Evolutionary conservation across 169 alveolate species (phyloP), one percentile per base, ranked within the genome.

Genomic region (Babesia bigemina): DNA sequence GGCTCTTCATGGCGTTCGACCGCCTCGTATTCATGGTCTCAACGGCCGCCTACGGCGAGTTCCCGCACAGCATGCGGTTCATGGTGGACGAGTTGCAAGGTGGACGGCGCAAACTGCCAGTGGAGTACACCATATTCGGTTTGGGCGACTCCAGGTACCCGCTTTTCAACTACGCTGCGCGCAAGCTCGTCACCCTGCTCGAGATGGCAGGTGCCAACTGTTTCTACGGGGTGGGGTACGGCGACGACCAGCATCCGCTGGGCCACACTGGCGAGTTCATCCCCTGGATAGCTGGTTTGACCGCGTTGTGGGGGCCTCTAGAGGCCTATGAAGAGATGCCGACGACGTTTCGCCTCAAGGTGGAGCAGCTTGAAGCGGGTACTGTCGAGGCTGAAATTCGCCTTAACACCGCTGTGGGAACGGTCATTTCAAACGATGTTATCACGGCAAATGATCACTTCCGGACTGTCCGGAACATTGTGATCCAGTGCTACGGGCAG

Each of bases 191-290:
- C 17, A n/a, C 84, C 16, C 39, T 71, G 24, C 63, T 82, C 11
- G 71, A 71, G 8, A 26, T 24, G 10, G 56, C 56, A 17, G 78
- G 85, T 26, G 82, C 78, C 66, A 21, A 0, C 24, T 47, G 55
- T 47, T 82, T 82, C 53, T 65, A 62, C 58, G 53, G 59, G 16
- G 55, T 61, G 50, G 78, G 60, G 9, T 58, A 62, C 26, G 89
- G 89, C 16, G 89, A 82, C 42, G 89, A 82, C 19, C 89, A 82
- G 61, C 85, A 82, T 45, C 89, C 89, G 11, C 55, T 82, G 72
- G 89, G 89, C 24, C 69, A 73, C 62, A 56, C 36, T 19, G 89
- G 85, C 14, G 85, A 73, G 36, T 74, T 74, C 44, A 42, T 73
- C 28, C 45, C 79, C 48, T 82, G 89, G 89, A 63, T 74, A 26